These are phyloP conservation scores for Kuraishia piskuri DNA, from an alignment of 805 yeast species.

Conservation along the genomic window DNA sequence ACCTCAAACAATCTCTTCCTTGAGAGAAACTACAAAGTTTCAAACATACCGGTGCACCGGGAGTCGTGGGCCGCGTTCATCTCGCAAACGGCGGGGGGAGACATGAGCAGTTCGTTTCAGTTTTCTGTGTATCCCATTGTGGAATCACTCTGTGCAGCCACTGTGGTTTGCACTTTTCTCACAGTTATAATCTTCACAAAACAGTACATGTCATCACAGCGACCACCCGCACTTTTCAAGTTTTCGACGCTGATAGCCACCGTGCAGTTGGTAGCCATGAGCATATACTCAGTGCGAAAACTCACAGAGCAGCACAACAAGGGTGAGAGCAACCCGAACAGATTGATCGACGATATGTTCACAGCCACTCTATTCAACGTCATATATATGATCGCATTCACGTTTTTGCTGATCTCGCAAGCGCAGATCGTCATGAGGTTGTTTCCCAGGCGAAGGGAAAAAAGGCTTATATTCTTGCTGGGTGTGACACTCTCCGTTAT, in stretches of 20 bases:
- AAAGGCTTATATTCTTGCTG: constrained; percentile 47
- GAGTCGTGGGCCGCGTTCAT: constrained; percentile 42
- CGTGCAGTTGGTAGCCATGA: constrained; percentile 41
- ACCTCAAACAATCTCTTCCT: constrained; percentile 11
- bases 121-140: constrained; percentile 55
- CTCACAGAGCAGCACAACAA: constrained; percentile 37
- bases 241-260: constrained; percentile 45
- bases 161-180: constrained; percentile 54
- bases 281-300: constrained; percentile 36
- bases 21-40: constrained; percentile 2
- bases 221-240: constrained; percentile 45
- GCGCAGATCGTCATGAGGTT: constrained; percentile 64
- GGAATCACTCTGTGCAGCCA: constrained; percentile 53
- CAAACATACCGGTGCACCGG: constrained; percentile 30
- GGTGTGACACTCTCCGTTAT: constrained; percentile 46
- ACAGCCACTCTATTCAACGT: constrained; percentile 36
- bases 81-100: constrained; percentile 21
- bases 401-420: constrained; percentile 56
- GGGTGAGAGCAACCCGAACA: constrained; percentile 34
- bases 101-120: constrained; percentile 26
- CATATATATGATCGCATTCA: constrained; percentile 48
- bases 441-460: constrained; percentile 61
- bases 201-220: constrained; percentile 38
- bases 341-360: constrained; percentile 35
- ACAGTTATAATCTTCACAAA: constrained; percentile 59